These are phyloP conservation scores for Aspergillus uvarum DNA, from an alignment of 2,329 filamentous ascomycete genomes.

Conservation along the genomic window DNA sequence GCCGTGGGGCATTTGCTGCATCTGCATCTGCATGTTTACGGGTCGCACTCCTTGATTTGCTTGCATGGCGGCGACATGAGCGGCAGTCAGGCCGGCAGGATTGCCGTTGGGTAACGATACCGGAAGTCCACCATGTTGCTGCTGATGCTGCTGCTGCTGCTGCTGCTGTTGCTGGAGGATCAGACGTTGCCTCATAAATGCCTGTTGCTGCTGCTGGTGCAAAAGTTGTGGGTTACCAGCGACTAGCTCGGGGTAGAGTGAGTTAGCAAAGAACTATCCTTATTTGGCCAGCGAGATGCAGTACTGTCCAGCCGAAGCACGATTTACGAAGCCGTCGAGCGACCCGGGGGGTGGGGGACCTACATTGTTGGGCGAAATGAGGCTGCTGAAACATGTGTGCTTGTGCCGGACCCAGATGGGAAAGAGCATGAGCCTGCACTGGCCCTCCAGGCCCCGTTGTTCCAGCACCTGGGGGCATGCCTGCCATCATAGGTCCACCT, in stretches of 20 bases:
- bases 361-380: constrained; percentile 44
- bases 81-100: constrained; percentile 39
- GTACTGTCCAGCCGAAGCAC: neutral
- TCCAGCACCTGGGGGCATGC: constrained; percentile 60
- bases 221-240: constrained; percentile 47
- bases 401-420: constrained; percentile 57
- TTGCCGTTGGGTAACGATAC: constrained; percentile 43
- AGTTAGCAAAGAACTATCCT: neutral
- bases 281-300: neutral
- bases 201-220: constrained; percentile 42
- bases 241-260: constrained; percentile 25
- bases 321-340: neutral
- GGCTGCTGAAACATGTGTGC: constrained; percentile 56
- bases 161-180: constrained; percentile 34
- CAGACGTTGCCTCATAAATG: constrained; percentile 35
- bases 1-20: constrained; percentile 43
- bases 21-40: constrained; percentile 40
- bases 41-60: constrained; percentile 42
- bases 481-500: constrained; percentile 62
- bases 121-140: constrained; percentile 37
- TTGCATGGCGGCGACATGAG: constrained; percentile 47
- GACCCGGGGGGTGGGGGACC: constrained; percentile 20
- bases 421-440: constrained; percentile 59
- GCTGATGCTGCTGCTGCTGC: constrained; percentile 37
- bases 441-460: constrained; percentile 51